Evolutionary conservation across 2,329 filamentous ascomycete species (phyloP), one percentile per base, ranked within the genome.

Genomic region (Penicillium sp.): DNA sequence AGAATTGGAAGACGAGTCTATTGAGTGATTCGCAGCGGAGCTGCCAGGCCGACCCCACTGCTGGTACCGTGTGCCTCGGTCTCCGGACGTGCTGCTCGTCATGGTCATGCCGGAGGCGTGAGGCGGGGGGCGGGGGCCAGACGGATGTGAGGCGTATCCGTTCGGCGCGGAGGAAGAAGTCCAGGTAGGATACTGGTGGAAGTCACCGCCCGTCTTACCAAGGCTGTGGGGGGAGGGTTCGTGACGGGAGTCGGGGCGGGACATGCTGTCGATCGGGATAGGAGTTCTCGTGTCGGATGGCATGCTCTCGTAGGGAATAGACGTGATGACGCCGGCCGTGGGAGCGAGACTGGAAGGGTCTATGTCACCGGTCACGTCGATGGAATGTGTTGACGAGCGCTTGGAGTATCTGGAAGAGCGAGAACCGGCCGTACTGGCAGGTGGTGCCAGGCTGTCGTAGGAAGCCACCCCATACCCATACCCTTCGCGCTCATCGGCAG

Each of bases 131-230:
- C 88, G 83, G 58, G 86, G 83, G 11, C 86, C 86, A 8, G 85
- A 84, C 45, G 84, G 80, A 69, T 89, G 86, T 41, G 84, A 81
- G 51, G 81, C 73, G 66, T 79, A 82, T 59, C 81, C 78, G 61
- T 79, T 76, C 43, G 81, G 77, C 57, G 80, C 72, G 41, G 79
- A 73, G 52, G 83, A 77, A 34, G 85, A 80, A 66, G 89, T 88
- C 73, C 90, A 87, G 54, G 84, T 84, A 43, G 92, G 92, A 75
- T 97, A 96, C 72, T 96, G 94, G 78, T 96, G 92, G 73, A 88
- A 96, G 76, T 97, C 93, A 67, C 81, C 80, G 51, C 86, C 86
- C 65, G 82, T 83, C 78, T 92, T 93, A 75, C 92, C 93, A 55
- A 96, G 79, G 71, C 96, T 91, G 75, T 95, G 90, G 34, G 92